phyloP scores from a whole-genome alignment of 805 yeast genomes.

The Isabelozyma rhagii region DNA sequence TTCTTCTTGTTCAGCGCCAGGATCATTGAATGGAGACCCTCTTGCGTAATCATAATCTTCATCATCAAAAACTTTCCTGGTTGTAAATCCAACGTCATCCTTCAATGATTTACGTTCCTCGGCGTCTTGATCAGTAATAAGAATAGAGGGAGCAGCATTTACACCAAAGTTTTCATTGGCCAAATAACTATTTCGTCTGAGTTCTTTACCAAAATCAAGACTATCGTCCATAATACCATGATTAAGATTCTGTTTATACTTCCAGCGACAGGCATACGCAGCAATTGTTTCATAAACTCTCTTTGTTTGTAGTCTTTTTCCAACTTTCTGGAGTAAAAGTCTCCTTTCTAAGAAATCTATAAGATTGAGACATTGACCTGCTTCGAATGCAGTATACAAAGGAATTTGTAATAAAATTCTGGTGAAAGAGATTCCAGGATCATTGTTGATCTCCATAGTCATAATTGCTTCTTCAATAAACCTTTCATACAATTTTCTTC shows the following conservation, averaged over 20 bases:
- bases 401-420: slow-evolving; percentile 66
- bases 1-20: slow-evolving; percentile 8
- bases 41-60: slow-evolving; percentile 5
- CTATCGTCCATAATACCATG: slow-evolving; percentile 24
- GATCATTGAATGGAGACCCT: slow-evolving; percentile 2
- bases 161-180: slow-evolving; percentile 12
- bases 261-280: slow-evolving; percentile 47
- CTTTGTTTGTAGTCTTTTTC: slow-evolving; percentile 40
- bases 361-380: slow-evolving; percentile 70
- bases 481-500: slow-evolving; percentile 56
- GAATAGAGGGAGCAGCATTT: slow-evolving; percentile 11
- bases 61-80: not conserved
- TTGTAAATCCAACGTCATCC: not conserved
- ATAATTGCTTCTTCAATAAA: slow-evolving; percentile 68
- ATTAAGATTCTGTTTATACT: slow-evolving; percentile 30
- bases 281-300: slow-evolving; percentile 46
- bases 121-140: slow-evolving; percentile 7
- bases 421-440: slow-evolving; percentile 64
- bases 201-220: slow-evolving; percentile 19
- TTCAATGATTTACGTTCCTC: not conserved
- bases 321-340: slow-evolving; percentile 54
- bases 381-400: slow-evolving; percentile 71
- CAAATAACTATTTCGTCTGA: slow-evolving; percentile 26
- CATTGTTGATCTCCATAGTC: slow-evolving; percentile 54
- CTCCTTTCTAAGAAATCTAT: slow-evolving; percentile 67